Base-by-base conservation (phyloP, 345 rosid genomes). In the Pistacia integerrima region DNA sequence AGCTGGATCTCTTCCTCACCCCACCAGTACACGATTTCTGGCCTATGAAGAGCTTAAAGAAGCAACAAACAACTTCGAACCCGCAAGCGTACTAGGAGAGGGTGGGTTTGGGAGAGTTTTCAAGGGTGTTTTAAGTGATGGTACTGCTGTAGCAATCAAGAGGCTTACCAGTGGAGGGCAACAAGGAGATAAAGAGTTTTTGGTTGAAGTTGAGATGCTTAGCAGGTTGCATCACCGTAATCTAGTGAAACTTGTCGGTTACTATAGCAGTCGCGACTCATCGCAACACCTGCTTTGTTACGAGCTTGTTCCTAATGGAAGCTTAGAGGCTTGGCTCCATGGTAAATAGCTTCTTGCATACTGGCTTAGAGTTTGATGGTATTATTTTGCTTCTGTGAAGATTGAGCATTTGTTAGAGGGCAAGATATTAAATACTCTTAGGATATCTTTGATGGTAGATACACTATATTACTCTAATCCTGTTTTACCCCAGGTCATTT, bases 191-290 rank as follows among this genome's bases (percentile, higher is more conserved):
- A 92, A 90, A 82, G 99, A 96, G 80, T 96, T 96, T 78, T 83
- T 92, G 79, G 99, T 95, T 70, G 99, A 95, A 91, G 94, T 95
- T 82, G 98, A 95, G 86, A 95, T 95, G 99, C 92, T 95, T 72
- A 95, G 98, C 87, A 89, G 99, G 84, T 88, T 95, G 89, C 99
- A 95, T 87, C 99, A 95, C 81, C 99, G 99, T 75, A 95, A 95
- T 84, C 96, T 95, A 82, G 99, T 95, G 80, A 95, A 95, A 84
- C 99, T 93, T 75, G 97, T 93, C 59, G 99, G 99, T 83, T 96
- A 96, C 85, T 91, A 90, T 78, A 91, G 94, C 76, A 93, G 83
- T 78, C 97, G 91, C 2, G 97, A 93, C 76, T 86, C 98, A 84
- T 92, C 97, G 51, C 97, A 96, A 69, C 90, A 96, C 84, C 87